Conservation (phyloP, 1,284 basidiomycete species). For the Rhizopogon parksii region DNA sequence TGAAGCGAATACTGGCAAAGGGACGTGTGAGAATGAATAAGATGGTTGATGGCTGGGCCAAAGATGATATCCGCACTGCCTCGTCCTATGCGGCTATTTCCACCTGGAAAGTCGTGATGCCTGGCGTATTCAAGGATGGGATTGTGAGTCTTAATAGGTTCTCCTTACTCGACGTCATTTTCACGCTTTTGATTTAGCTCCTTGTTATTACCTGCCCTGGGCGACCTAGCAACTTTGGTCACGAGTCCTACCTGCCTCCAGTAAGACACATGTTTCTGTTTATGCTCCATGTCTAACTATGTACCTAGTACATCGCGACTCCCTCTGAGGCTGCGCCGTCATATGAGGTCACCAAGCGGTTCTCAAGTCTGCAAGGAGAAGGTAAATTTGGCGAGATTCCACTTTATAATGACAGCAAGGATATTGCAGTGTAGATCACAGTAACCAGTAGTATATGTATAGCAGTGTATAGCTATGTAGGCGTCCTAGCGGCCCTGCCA, state of each 20-base stretch:
- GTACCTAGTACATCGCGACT: constrained; percentile 19
- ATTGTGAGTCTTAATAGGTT: constrained; percentile 29
- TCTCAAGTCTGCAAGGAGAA: constrained; percentile 14
- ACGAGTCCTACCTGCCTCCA: constrained; percentile 39
- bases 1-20: constrained; percentile 20
- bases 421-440: background rate
- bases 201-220: constrained; percentile 37
- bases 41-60: constrained; percentile 38
- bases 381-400: constrained; percentile 28
- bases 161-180: background rate
- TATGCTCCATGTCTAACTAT: background rate
- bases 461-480: too few species aligned
- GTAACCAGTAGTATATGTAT: too few species aligned
- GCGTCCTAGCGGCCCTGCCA: background rate
- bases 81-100: constrained; percentile 30
- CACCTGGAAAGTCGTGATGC: constrained; percentile 38
- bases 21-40: constrained; percentile 37
- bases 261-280: constrained; percentile 20
- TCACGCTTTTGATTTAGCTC: constrained; percentile 24
- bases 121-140: constrained; percentile 34
- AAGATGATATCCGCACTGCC: constrained; percentile 32
- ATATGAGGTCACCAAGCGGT: constrained; percentile 17
- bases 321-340: constrained; percentile 17
- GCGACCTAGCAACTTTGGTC: constrained; percentile 34
- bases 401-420: constrained; percentile 28